Conservation (phyloP, 192 early-diverging fungal genomes). For the Kickxella alabastrina region DNA sequence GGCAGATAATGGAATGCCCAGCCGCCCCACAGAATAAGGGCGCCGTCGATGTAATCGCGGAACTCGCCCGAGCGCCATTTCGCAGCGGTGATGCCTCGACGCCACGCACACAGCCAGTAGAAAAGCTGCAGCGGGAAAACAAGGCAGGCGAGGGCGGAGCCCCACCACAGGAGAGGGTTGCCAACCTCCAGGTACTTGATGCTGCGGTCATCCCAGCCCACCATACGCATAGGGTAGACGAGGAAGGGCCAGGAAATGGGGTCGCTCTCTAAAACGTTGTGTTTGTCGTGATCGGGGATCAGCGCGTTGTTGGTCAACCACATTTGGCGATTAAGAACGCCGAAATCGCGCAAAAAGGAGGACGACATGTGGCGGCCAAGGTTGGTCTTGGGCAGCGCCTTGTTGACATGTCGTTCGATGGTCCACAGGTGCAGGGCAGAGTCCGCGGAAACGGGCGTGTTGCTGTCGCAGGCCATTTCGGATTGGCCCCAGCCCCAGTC, state of each 20-base stretch:
- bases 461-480: conserved; percentile 80
- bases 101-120: conserved; percentile 51
- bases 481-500: conserved; percentile 91
- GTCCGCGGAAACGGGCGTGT: not conserved
- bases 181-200: conserved; percentile 71
- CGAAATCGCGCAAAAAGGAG: conserved; percentile 55
- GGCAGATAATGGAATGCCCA: conserved; percentile 73
- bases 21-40: conserved; percentile 56
- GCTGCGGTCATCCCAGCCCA: conserved; percentile 62
- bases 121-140: conserved; percentile 33
- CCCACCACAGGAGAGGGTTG: conserved; percentile 63
- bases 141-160: conserved; percentile 18
- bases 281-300: conserved; percentile 69
- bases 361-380: conserved; percentile 57
- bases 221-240: conserved; percentile 64
- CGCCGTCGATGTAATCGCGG: conserved; percentile 57
- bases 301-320: conserved; percentile 78
- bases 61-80: conserved; percentile 47
- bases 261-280: conserved; percentile 58
- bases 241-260: conserved; percentile 67
- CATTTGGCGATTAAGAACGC: conserved; percentile 69
- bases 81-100: conserved; percentile 20
- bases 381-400: conserved; percentile 60
- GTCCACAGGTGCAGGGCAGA: conserved; percentile 71
- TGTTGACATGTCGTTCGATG: conserved; percentile 82